Evolutionary conservation across 2,329 filamentous ascomycete species (phyloP), one percentile per base, ranked within the genome.

Genomic region (Arthrobotrys conoides): DNA sequence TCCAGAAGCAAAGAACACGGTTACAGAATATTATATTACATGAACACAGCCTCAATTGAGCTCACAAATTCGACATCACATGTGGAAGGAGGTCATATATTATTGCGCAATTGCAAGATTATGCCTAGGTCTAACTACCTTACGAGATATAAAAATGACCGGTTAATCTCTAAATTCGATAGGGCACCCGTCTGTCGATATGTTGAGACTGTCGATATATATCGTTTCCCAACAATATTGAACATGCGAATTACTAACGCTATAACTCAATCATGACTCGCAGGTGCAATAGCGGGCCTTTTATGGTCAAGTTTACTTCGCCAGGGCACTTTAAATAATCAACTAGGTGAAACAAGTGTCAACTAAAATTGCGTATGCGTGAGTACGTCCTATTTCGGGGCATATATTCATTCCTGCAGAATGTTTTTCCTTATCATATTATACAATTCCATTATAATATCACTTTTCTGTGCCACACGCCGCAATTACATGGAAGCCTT

Each of bases 401-500:
- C 14, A 16, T 16, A 49, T 49, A 14, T 27, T 18, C 10, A 46
- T 18, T 46, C n/a, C n/a, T 20, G 44, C 44, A 46, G 44, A 27
- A 51, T 16, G 18, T 55, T 20, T 5, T 46, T 46, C 20, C 16
- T 46, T 46, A 46, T 46, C 6, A 46, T 46, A 46, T 46, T 46
- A 46, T 46, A 46, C 44, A 46, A 46, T 46, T 8, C 2, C 9
- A 55, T 55, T 30, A 33, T n/a, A 16, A 30, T 55, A 55, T n/a
- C 3, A 55, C 24, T 1, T 33, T 9, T 55, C 24, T 36, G n/a
- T 33, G 24, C 51, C 27, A 14, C 27, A 55, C 24, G 51, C 51
- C 51, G 51, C 53, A 38, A 59, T 38, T 38, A 33, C 30, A 59
- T 20, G 33, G 53, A 55, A 46, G 5, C 10, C 53, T 59, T 41